Conservation (phyloP, 805 yeast genomes). For the Spathaspora arborariae region DNA sequence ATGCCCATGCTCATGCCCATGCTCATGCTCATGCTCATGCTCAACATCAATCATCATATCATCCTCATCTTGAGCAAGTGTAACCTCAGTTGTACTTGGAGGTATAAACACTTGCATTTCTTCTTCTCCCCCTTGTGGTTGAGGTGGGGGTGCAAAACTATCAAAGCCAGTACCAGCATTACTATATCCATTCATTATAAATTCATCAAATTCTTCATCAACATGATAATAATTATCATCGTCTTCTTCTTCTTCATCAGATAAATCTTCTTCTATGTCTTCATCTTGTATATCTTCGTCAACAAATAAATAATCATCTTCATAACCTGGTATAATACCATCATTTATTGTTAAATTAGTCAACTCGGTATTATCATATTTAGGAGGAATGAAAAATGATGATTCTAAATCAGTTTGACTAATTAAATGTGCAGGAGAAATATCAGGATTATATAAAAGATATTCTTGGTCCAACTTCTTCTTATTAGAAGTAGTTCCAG, state of each 20-base stretch:
- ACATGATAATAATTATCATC: slow-evolving; percentile 38
- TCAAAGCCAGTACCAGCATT: neutral
- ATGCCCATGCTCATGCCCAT: slow-evolving; percentile 6
- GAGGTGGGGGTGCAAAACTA: slow-evolving; percentile 4
- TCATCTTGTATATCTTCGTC: slow-evolving; percentile 15
- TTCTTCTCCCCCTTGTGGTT: slow-evolving; percentile 1
- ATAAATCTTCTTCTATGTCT: slow-evolving; percentile 37
- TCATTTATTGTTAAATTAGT: slow-evolving; percentile 10
- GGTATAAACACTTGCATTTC: slow-evolving; percentile 2
- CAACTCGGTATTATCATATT: slow-evolving; percentile 6
- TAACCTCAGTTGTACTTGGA: neutral
- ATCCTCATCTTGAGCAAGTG: slow-evolving; percentile 3
- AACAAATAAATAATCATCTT: slow-evolving; percentile 29
- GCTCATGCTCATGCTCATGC: slow-evolving; percentile 4
- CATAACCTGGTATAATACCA: slow-evolving; percentile 26
- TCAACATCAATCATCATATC: slow-evolving; percentile 14
- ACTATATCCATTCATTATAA: slow-evolving; percentile 21
- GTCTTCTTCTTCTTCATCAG: slow-evolving; percentile 36
- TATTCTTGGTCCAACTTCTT: slow-evolving; percentile 27
- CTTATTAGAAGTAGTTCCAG: slow-evolving; percentile 2
- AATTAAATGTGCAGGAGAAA: slow-evolving; percentile 38
- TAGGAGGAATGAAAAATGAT: slow-evolving; percentile 27
- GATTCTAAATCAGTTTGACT: slow-evolving; percentile 15
- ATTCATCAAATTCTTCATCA: slow-evolving; percentile 31
- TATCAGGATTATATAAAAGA: slow-evolving; percentile 37